Base-by-base conservation (phyloP, 2,329 filamentous ascomycete species). In the Fonsecaea pedrosoi region DNA sequence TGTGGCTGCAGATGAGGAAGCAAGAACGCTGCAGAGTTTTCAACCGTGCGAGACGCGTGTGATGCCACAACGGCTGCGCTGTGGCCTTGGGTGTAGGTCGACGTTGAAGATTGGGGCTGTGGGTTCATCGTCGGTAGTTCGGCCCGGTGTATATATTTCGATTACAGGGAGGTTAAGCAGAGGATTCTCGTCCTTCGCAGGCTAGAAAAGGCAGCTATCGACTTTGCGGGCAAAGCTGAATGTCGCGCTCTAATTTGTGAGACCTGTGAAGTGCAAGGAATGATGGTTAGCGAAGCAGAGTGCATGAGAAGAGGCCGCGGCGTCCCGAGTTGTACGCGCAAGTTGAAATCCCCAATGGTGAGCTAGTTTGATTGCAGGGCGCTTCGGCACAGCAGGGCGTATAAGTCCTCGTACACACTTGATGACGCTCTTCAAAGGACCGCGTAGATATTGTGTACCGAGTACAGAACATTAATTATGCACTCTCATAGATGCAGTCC, bases 1-100 rank as follows among this genome's bases (percentile, higher is more conserved):
- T 71, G 69, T 15, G 77, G 77, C 32, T 73, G 69, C 15, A 82
- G 69, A 55, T 77, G 73, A 7, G 75, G 75, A 1, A 80, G 69
- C 1, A 81, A 73, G 65, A 78, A 84, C 69, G 79, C 71, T 7
- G 75, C 74, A 4, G 73, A 76, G 60, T 77, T 78, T 30, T 71
- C 66, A 6, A 75, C 75, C 21, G 74, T 76, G 25, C 76, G 75
- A 9, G 62, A 64, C 21, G 48, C 32, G 37, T 70, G 68, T 25
- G 68, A 70, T 30, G 68, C 68, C n/a, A 70, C 55, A 9, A 68
- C 68, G 58, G 53, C 50, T 25, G 62, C 60, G 53, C 61, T 65
- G 63, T 70, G 65, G 30, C 68, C 68, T 54, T 68, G 68, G 8
- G 62, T 59, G 50, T 70, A 70, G 25, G 59, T 56, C 35, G 65